A percentile compares a stretch with the other conserved stretches of the same genome.
Conservation (phyloP, 2,329 filamentous ascomycete genomes). For the Fusarium tricinctum region DNA sequence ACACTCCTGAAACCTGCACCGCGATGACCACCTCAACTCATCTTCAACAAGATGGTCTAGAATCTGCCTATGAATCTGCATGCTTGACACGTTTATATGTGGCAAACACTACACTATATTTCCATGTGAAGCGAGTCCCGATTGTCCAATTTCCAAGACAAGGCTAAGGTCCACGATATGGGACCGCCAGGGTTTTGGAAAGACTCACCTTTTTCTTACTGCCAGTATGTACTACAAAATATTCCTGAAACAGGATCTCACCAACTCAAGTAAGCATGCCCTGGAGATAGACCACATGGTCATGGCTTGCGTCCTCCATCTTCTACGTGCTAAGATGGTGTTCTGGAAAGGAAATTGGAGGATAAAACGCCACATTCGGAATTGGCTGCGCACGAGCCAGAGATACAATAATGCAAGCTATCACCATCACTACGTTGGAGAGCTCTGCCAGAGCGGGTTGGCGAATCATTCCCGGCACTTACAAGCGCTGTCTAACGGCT, state of each 20-base stretch:
- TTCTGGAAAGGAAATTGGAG: constrained; percentile 27
- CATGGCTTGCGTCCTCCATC: neutral
- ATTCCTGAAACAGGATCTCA: constrained; percentile 6
- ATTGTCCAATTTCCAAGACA: constrained; percentile 15
- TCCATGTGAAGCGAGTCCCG: constrained; percentile 14
- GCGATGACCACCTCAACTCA: neutral
- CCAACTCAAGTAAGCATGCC: constrained; percentile 4
- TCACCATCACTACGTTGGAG: neutral
- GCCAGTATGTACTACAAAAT: neutral
- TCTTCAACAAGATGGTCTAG: neutral
- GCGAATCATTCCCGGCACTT: constrained; percentile 33
- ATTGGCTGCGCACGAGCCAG: constrained; percentile 10
- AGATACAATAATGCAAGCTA: constrained; percentile 1
- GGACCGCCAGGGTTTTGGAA: neutral
- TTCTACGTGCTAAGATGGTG: constrained; percentile 9
- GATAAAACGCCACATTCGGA: constrained; percentile 21
- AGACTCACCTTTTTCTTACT: neutral
- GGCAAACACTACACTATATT: neutral
- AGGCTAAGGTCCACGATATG: constrained; percentile 6
- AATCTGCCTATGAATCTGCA: neutral
- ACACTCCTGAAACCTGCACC: constrained; percentile 7
- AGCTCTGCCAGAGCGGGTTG: constrained; percentile 20
- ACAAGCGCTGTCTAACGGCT: constrained; percentile 30
- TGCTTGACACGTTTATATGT: neutral
- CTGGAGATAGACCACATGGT: neutral